Evolutionary conservation across 2,329 filamentous ascomycete species (phyloP).

Genomic region (Hymenoscyphus fructigenus): DNA sequence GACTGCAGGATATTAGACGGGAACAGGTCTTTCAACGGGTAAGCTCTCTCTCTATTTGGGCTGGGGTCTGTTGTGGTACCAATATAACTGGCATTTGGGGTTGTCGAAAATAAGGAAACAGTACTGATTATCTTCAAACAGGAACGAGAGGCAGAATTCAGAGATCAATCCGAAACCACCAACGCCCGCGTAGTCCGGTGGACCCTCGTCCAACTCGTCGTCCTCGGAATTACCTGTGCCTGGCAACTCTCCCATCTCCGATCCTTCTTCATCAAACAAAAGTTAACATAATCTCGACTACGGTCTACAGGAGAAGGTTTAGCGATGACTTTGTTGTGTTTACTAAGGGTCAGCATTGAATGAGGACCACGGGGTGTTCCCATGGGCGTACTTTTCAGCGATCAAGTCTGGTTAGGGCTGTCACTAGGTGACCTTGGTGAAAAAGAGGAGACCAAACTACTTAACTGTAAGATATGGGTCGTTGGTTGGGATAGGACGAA

Average conservation of each 20-base stretch:
- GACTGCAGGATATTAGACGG: conserved; percentile 82
- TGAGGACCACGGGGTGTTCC: background rate
- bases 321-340: conserved; percentile 1
- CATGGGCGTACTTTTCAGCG: background rate
- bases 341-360: background rate
- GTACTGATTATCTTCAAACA: conserved; percentile 39
- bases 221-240: conserved; percentile 84
- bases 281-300: conserved; percentile 71
- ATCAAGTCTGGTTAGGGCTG: background rate
- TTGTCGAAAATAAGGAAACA: background rate
- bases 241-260: conserved; percentile 97
- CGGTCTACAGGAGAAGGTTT: background rate
- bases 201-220: conserved; percentile 85
- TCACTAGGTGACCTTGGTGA: background rate
- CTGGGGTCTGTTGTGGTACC: conserved; percentile 8
- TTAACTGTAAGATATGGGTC: conserved; percentile 14
- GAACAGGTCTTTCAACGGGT: conserved; percentile 97
- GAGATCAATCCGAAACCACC: conserved; percentile 93
- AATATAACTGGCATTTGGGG: background rate
- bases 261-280: conserved; percentile 99
- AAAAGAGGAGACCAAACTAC: background rate
- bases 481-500: conserved; percentile 6
- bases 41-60: conserved; percentile 21
- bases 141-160: conserved; percentile 97
- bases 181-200: conserved; percentile 91